Percentiles rank a stretch among this genome's conserved stretches.
Evolutionary conservation across 2,329 filamentous ascomycete species (phyloP).

Genomic region (Fusarium nurragi): DNA sequence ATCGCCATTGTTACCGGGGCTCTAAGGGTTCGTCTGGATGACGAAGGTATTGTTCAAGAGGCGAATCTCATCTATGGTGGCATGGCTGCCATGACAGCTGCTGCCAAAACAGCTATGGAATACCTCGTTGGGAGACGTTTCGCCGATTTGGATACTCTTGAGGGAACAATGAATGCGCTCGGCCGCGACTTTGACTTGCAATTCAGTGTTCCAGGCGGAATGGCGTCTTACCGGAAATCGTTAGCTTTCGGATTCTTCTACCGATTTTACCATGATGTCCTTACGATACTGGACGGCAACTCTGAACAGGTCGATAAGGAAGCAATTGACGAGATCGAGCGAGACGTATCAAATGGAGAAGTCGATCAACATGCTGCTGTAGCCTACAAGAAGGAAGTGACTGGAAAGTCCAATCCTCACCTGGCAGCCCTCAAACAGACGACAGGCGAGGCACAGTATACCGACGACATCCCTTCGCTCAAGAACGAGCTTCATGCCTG

Average conservation of each 20-base stretch:
- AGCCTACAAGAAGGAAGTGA: constrained; percentile 82
- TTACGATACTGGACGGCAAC: constrained; percentile 66
- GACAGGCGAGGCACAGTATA: constrained; percentile 94
- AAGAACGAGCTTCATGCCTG: constrained; percentile 91
- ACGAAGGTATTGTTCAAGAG: constrained; percentile 74
- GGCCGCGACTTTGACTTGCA: constrained; percentile 87
- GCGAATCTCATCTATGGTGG: constrained; percentile 90
- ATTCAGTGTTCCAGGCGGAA: constrained; percentile 93
- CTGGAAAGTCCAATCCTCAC: constrained; percentile 88
- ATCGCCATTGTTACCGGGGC: constrained; percentile 97
- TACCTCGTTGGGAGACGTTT: constrained; percentile 82
- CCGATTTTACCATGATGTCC: constrained; percentile 91
- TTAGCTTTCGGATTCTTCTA: constrained; percentile 96
- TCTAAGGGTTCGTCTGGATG: constrained; percentile 76
- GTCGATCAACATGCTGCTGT: constrained; percentile 80
- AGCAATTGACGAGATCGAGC: constrained; percentile 84
- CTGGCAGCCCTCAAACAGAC: constrained; percentile 93
- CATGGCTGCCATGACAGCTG: constrained; percentile 92
- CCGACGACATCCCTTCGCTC: constrained; percentile 88
- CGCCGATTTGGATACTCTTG: constrained; percentile 82
- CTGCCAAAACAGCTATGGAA: constrained; percentile 79
- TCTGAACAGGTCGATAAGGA: constrained; percentile 70
- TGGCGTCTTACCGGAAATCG: constrained; percentile 95
- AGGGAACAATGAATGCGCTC: constrained; percentile 90
- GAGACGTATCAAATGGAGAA: constrained; percentile 80